Base-by-base conservation (phyloP, 2,329 filamentous ascomycete species). In the Calcarisporium arbuscula region DNA sequence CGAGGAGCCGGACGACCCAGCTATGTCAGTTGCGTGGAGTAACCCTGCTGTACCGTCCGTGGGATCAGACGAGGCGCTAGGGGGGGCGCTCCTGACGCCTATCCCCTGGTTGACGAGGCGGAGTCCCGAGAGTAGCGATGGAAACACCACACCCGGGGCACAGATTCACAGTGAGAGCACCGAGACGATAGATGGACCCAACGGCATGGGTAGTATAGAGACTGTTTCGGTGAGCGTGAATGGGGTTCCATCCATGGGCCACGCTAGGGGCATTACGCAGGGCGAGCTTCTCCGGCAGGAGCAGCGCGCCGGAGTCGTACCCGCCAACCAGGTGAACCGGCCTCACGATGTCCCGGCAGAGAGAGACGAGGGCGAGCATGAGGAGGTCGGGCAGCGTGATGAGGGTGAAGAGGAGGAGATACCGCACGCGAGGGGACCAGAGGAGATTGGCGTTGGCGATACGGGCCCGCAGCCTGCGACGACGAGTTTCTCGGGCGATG, bases 71-170 rank as follows among this genome's bases (percentile, higher is more conserved):
- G 90, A 95, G 56, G 83, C 82, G 10, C 67, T 96, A 2, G 90
- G 90, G 16, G 92, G 92, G 6, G 92, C 92, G 0, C 68, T 95
- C 14, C 68, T 98, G 32, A 96, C 90, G 1, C 92, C 90, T 1
- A 96, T 98, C 38, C 85, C 89, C 1, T 98, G 92, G 92, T 65
- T 96, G 32, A 69, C 61, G 18, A 60, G 64, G 26, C 53, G 47
- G 23, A 57, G 54, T 19, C 52, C 55, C 5, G 53, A 57, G 35
- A 53, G 46, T 36, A 47, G 32, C 32, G 47, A 46, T 6, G 49
- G 49, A 6, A 38, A 38, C 8, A 11, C 39, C 8, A 51, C 49
- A 4, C 47, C 49, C 20, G 59, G 58, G 42, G 56, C 58, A 27
- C 67, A 66, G 38, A 62, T 74, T 11, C 75, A 80, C 50, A 86